Base-by-base conservation (phyloP, 768 basidiomycete genomes). In the Lentinus brumalis region DNA sequence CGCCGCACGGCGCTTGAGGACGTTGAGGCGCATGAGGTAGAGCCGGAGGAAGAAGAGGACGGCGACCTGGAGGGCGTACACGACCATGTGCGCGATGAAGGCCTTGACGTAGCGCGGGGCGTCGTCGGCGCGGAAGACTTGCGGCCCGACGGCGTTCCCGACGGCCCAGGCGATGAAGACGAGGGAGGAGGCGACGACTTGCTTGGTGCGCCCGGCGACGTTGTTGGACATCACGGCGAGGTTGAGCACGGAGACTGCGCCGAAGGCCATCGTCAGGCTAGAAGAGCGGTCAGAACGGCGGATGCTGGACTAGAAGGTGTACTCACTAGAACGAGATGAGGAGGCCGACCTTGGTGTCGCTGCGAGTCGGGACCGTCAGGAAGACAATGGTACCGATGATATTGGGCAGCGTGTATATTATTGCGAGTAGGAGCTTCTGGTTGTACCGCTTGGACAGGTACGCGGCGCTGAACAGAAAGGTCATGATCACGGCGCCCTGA, bases 141-240 rank as follows among this genome's bases (percentile, higher is more conserved):
- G 79, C 5, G 79, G 79, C 3, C 77, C 78, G 60, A 81, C 69
- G 16, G 81, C 79, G 67, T 83, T 84, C 9, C 82, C 82, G 5
- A 77, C 77, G 21, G 82, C 79, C 80, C 81, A 84, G 7, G 79
- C 79, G 51, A 76, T 79, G 67, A 81, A 83, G 40, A 81, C 80
- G n/a, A 83, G 62, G 50, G 77, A 76, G 18, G 80, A 80, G 1
- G 78, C 77, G 16, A 81, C 70, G 11, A 78, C 78, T 67, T 82
- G 81, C 66, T 84, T 84, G n/a, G 79, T 77, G 31, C 81, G 78
- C 68, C 81, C 81, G 7, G 71, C 81, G 53, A 81, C 62, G 65
- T 81, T 81, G 46, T 76, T 76, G 30, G 77, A 76, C 77, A 83
- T 79, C 42, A 81, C 73, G 8, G 79, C 75, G 46, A 82, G 69